These are phyloP conservation scores for Colletotrichum sp. DNA, from an alignment of 2,329 filamentous ascomycete species.

Conservation along the genomic window DNA sequence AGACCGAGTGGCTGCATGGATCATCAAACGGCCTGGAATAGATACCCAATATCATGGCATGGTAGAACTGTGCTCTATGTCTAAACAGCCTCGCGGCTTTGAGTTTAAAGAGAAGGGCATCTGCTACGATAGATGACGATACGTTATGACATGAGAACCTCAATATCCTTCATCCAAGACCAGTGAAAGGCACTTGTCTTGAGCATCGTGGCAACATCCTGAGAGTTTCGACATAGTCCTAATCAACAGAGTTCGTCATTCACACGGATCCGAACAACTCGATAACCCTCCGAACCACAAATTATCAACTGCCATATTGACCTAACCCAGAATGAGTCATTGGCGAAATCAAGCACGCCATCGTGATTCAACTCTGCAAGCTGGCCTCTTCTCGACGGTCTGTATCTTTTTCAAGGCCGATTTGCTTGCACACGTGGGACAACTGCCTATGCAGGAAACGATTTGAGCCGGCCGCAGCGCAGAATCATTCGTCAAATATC, in stretches of 20 bases:
- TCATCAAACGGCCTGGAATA: neutral
- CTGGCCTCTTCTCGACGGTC: neutral
- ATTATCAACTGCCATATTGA: neutral
- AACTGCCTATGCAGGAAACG: neutral
- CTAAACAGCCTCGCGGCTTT: neutral
- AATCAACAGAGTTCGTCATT: neutral
- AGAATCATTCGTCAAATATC: neutral
- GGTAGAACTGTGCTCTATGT: neutral
- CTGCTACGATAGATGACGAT: neutral
- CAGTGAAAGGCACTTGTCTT: neutral
- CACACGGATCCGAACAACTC: neutral
- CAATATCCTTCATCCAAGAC: neutral
- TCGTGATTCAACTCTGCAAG: neutral
- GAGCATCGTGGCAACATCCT: neutral
- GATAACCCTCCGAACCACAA: neutral
- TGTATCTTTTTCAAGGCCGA: rapidly evolving
- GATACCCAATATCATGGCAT: neutral
- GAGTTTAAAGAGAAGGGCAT: neutral
- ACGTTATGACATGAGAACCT: neutral
- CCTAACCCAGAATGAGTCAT: neutral
- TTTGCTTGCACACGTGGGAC: neutral
- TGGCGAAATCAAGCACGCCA: neutral
- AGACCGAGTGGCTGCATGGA: neutral
- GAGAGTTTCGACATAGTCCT: neutral
- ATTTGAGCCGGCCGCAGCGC: neutral